Base-by-base conservation (phyloP, 768 basidiomycete species). In the Coprinopsis cinerea region DNA sequence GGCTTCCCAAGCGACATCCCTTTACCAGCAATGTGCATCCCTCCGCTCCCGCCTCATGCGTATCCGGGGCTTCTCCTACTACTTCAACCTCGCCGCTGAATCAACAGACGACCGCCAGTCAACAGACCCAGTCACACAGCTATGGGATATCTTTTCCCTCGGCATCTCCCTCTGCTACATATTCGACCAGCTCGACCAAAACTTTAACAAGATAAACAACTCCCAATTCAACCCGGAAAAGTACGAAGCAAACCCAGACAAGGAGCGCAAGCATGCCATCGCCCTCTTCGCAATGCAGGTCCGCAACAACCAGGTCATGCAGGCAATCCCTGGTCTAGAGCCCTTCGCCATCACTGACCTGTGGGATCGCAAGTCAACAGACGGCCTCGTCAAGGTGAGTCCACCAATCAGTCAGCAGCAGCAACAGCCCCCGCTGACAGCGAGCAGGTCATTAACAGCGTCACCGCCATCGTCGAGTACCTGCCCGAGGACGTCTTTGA, bases 81-180 rank as follows among this genome's bases (percentile, higher is more conserved):
- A 85, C 68, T 88, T 90, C 57, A 66, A 75, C 34, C 72, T 85
- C 52, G 77, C 83, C 6, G 69, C 79, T 6, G 61, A n/a, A n/a
- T n/a, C 75, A 17, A 62, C 72, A 32, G 81, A 81, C 55, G 74
- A 83, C 35, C 78, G 89, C 50, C 82, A 82, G 65, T 88, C 87
- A 27, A 87, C 85, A 36, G 93, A 97, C 70, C 91, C 92, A 30
- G 95, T 99, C 59, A 85, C 87, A 41, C 90, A 92, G 65, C 82
- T 97, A 44, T 95, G 94, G 85, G 89, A 92, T 62, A 83, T 89
- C 63, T 89, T 99, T 69, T 84, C 92, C 35, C 79, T 92, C 28
- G 96, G 96, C 51, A 83, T 91, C 42, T 85, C 93, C 39, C 86
- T 98, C 57, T 95, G 92, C 71, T 96, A 88, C 73, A 83, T 99